Base-by-base conservation (phyloP, 768 basidiomycete genomes). In the Termitomyces sp. region DNA sequence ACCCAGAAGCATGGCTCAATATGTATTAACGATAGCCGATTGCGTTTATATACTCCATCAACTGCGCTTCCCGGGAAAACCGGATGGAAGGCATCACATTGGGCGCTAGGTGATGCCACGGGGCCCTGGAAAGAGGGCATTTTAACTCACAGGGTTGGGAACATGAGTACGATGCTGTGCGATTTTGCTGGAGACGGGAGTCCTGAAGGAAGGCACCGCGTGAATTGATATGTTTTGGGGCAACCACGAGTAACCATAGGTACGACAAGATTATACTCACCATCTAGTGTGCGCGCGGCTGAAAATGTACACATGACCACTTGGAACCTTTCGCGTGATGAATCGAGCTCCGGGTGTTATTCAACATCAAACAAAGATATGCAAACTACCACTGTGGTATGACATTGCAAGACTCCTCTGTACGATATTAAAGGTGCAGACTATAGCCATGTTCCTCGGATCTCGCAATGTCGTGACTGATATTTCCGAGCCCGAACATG, bases 141-240 rank as follows among this genome's bases (percentile, higher is more conserved):
- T 9, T 21, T 16, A 10, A 39, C n/a, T 23, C 35, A 49, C 34
- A 50, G 49, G 23, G 23, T 11, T 39, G 49, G 34, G 35, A 50
- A 25, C 12, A 35, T 37, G 16, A 17, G 11, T 23, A 2, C 46
- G 23, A 50, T n/a, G 34, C 30, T 49, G 47, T 49, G 47, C 54
- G 58, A 59, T 58, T 27, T 50, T 53, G 41, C 62, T 52, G 21
- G 30, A 50, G 55, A 55, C 44, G 51, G 64, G 41, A 61, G 49
- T 40, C n/a, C 40, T 61, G 35, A 65, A 61, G 45, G 55, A 59
- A 58, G 59, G 52, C 21, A 53, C 60, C 37, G 49, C 44, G 28
- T 49, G 50, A 28, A 28, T 30, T 41, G 37, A 25, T 32, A 50
- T 44, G 40, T 52, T 55, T 41, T 44, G n/a, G 40, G 42, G 23